Evolutionary conservation across 352 stramenopile species (phyloP).

Genomic region (Phytophthora macrochlamydospora): DNA sequence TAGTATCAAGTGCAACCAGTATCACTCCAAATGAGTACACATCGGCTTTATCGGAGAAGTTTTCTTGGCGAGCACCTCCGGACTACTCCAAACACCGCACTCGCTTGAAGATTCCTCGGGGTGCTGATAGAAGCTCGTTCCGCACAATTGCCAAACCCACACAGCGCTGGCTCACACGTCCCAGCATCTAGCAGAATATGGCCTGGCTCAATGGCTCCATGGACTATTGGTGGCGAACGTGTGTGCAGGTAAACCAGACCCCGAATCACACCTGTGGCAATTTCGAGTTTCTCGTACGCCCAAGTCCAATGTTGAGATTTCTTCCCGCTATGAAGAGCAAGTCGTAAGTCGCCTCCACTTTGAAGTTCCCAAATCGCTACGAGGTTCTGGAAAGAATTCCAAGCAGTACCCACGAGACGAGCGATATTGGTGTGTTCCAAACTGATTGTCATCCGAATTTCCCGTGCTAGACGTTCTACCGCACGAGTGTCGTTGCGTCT

Average conservation of each 20-base stretch:
- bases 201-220: conserved; percentile 58
- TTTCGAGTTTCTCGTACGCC: conserved; percentile 49
- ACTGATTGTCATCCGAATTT: conserved; percentile 59
- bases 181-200: conserved; percentile 52
- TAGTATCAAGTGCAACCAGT: conserved; percentile 63
- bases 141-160: conserved; percentile 49
- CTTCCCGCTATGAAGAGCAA: conserved; percentile 23
- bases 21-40: conserved; percentile 67
- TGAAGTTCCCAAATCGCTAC: conserved; percentile 53
- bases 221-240: conserved; percentile 42
- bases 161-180: conserved; percentile 51
- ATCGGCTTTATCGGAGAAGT: conserved; percentile 50
- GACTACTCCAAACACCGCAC: conserved; percentile 51
- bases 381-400: conserved; percentile 65
- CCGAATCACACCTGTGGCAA: conserved; percentile 48
- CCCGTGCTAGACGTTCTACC: conserved; percentile 56
- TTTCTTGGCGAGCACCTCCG: conserved; percentile 48
- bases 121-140: conserved; percentile 20
- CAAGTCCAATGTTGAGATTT: conserved; percentile 44
- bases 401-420: conserved; percentile 58
- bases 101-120: conserved; percentile 26
- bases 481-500: conserved; percentile 51
- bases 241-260: conserved; percentile 58
- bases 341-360: conserved; percentile 46
- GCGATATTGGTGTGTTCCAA: conserved; percentile 66